phyloP scores from a whole-genome alignment of 2,329 filamentous ascomycete species.

The Diplodia mutila region DNA sequence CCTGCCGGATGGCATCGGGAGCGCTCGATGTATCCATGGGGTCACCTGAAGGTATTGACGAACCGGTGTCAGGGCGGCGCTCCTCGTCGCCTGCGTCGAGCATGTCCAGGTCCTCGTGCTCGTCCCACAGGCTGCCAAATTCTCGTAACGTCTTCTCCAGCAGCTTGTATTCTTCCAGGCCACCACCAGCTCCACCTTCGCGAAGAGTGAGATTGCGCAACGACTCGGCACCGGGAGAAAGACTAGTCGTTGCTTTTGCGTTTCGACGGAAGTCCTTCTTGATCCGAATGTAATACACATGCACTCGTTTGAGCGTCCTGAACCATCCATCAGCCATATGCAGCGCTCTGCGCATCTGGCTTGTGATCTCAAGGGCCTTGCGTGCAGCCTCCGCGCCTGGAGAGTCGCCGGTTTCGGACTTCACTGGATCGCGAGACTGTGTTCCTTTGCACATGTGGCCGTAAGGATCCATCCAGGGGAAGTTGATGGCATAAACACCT shows the following conservation, averaged over 20 bases:
- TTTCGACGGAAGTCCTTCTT: constrained; percentile 54
- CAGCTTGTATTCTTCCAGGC: constrained; percentile 57
- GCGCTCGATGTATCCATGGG: constrained; percentile 13
- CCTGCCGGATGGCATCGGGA: constrained; percentile 31
- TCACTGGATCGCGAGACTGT: constrained; percentile 28
- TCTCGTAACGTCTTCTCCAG: constrained; percentile 43
- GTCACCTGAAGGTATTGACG: constrained; percentile 16
- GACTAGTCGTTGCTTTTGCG: constrained; percentile 36
- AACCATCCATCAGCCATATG: constrained; percentile 63
- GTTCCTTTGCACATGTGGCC: constrained; percentile 52
- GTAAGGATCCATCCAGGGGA: constrained; percentile 68
- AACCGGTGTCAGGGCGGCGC: constrained; percentile 27
- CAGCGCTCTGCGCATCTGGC: constrained; percentile 56
- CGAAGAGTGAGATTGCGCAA: constrained; percentile 47
- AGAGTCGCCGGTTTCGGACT: constrained; percentile 20
- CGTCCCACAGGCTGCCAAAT: constrained; percentile 36
- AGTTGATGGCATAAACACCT: constrained; percentile 67
- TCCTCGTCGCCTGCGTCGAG: constrained; percentile 32
- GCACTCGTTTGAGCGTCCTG: constrained; percentile 57
- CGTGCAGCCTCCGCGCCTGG: constrained; percentile 50
- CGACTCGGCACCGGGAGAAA: constrained; percentile 31
- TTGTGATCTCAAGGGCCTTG: constrained; percentile 56
- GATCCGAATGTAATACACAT: constrained; percentile 57
- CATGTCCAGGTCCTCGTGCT: constrained; percentile 44
- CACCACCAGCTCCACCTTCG: constrained; percentile 37